Conservation (phyloP, 2,329 filamentous ascomycete genomes). For the Xylariaceae sp. region DNA sequence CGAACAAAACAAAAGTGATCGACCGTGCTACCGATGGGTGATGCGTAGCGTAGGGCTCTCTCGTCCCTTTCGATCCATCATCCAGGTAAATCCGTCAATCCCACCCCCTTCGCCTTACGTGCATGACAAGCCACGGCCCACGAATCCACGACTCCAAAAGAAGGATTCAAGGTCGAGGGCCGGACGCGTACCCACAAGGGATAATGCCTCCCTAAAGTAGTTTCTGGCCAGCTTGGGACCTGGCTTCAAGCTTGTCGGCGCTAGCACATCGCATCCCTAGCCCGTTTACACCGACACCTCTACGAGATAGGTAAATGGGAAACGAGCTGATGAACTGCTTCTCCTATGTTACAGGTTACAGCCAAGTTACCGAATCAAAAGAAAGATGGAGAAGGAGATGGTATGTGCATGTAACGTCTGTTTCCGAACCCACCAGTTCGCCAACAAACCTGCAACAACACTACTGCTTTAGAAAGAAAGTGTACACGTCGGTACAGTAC, state of each 20-base stretch:
- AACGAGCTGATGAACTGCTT: too few species aligned
- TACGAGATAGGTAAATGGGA: too few species aligned
- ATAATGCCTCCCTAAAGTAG: too few species aligned
- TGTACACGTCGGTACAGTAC: neutral
- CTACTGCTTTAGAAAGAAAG: neutral
- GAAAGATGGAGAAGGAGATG: too few species aligned
- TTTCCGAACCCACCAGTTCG: neutral
- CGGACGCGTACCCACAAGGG: neutral
- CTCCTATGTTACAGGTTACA: too few species aligned
- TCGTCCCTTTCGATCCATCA: conserved; percentile 6
- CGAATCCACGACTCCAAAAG: neutral
- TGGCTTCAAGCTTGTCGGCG: too few species aligned
- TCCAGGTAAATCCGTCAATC: neutral
- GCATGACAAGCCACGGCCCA: conserved; percentile 9
- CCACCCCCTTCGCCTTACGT: conserved; percentile 16
- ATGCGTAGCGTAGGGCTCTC: conserved; percentile 10
- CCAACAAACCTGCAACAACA: neutral
- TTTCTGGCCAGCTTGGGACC: too few species aligned
- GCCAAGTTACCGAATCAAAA: too few species aligned
- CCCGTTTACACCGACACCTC: too few species aligned
- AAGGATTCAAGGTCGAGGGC: neutral
- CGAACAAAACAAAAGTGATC: neutral
- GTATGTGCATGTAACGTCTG: too few species aligned
- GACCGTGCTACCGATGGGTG: neutral
- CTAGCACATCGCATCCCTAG: too few species aligned